These are phyloP conservation scores for Ceratocystis ficicola DNA, from an alignment of 2,329 filamentous ascomycete species.

Conservation along the genomic window DNA sequence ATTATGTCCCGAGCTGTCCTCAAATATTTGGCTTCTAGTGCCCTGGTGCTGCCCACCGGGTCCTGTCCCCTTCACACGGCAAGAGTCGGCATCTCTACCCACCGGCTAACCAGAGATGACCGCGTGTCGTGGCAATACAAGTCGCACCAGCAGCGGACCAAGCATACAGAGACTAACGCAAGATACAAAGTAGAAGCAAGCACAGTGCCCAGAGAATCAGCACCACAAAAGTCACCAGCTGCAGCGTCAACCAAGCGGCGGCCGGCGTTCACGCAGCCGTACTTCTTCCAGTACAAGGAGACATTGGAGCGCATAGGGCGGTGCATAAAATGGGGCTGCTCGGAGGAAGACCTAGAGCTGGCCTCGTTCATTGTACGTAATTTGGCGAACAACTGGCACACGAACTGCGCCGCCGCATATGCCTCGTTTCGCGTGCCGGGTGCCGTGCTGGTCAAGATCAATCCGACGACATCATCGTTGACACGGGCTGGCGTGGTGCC, in stretches of 20 bases:
- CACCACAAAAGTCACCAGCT: background rate
- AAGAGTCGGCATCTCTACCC: background rate
- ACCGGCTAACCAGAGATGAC: background rate
- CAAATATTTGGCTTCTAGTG: background rate
- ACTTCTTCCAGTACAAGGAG: conserved; percentile 18
- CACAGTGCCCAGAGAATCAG: no score
- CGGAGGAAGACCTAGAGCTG: conserved; percentile 14
- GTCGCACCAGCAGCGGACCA: background rate
- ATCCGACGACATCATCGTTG: conserved; percentile 13
- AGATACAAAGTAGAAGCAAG: background rate
- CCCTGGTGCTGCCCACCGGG: background rate
- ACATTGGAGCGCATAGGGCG: conserved; percentile 16
- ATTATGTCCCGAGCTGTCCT: background rate
- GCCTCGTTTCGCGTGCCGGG: conserved; percentile 14
- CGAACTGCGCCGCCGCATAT: conserved; percentile 6
- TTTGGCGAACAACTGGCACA: conserved; percentile 17
- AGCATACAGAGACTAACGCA: background rate
- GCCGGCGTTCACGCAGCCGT: conserved; percentile 9
- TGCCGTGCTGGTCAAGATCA: background rate
- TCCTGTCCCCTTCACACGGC: background rate
- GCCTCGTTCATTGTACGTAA: conserved; percentile 35
- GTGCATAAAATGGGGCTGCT: conserved; percentile 21
- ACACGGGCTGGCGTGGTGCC: conserved; percentile 10
- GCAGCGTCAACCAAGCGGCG: background rate
- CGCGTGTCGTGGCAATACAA: background rate